A percentile compares a stretch with the other conserved stretches of the same genome.
phyloP scores from a whole-genome alignment of 2,329 filamentous ascomycete genomes.

The Orbilia brochopaga region DNA sequence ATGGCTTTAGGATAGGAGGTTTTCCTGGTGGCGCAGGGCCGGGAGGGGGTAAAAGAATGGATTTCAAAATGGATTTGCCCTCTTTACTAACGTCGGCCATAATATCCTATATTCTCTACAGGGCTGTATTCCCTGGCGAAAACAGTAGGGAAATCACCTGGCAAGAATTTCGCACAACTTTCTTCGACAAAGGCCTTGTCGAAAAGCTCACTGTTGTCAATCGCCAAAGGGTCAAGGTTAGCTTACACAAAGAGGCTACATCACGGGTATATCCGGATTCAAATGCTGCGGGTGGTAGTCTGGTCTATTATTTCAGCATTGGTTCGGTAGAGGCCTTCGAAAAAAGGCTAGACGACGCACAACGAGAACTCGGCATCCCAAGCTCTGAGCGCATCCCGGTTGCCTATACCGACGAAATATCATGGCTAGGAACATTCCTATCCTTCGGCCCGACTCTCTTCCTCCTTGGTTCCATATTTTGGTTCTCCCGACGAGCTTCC shows the following conservation, averaged over 20 bases:
- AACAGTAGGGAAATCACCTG: conserved; percentile 84
- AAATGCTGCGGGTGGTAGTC: conserved; percentile 68
- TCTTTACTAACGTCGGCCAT: conserved; percentile 64
- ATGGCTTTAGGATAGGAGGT: conserved; percentile 14
- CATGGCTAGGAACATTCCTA: conserved; percentile 73
- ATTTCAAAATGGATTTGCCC: conserved; percentile 47
- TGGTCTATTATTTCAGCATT: conserved; percentile 88
- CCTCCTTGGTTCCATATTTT: conserved; percentile 82
- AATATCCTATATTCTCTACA: conserved; percentile 68
- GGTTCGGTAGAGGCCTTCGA: conserved; percentile 94
- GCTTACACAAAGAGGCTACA: conserved; percentile 76
- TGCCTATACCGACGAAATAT: conserved; percentile 78
- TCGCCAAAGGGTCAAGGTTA: conserved; percentile 76
- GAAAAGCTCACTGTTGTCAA: conserved; percentile 87
- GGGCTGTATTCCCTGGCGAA: conserved; percentile 70
- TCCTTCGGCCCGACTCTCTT: conserved; percentile 85
- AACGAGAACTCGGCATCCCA: conserved; percentile 85
- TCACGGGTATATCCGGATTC: conserved; percentile 77
- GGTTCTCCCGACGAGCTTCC: conserved; percentile 75
- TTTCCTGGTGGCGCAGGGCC: conserved; percentile 20
- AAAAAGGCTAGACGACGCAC: conserved; percentile 82
- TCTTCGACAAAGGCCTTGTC: conserved; percentile 93
- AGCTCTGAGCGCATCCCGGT: conserved; percentile 89
- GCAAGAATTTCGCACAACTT: conserved; percentile 93
- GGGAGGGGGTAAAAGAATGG: conserved; percentile 32